Conservation (phyloP, 1,284 basidiomycete genomes). For the Tylopilus orsonianus region DNA sequence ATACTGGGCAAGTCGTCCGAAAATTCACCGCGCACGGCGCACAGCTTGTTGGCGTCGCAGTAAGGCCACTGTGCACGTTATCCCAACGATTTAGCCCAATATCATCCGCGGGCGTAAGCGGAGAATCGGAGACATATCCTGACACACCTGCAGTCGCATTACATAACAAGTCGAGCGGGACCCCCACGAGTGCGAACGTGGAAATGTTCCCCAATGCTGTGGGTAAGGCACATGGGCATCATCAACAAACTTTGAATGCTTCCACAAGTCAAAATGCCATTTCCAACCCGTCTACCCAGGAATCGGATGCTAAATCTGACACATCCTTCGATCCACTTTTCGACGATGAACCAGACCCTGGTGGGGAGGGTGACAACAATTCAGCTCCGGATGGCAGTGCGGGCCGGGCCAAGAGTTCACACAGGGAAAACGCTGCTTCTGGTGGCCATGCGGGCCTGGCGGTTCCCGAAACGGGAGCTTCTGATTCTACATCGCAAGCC, state of each 20-base stretch:
- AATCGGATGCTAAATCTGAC: slow-evolving; percentile 70
- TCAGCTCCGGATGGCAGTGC: slow-evolving; percentile 16
- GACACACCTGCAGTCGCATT: slow-evolving; percentile 8
- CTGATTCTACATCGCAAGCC: slow-evolving; percentile 28
- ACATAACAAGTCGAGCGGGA: slow-evolving; percentile 13
- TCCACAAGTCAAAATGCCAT: slow-evolving; percentile 27
- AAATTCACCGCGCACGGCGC: slow-evolving; percentile 83
- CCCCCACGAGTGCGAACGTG: slow-evolving; percentile 20
- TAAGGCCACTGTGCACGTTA: slow-evolving; percentile 63
- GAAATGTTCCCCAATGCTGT: slow-evolving; percentile 20
- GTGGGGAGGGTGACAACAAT: slow-evolving; percentile 37
- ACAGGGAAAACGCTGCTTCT: slow-evolving; percentile 18
- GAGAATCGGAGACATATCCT: slow-evolving; percentile 19
- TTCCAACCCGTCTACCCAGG: slow-evolving; percentile 30
- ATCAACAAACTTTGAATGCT: slow-evolving; percentile 15
- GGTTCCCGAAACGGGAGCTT: slow-evolving; percentile 28
- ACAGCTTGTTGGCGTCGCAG: slow-evolving; percentile 81
- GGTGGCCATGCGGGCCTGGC: slow-evolving; percentile 22
- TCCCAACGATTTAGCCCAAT: slow-evolving; percentile 35
- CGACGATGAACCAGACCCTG: slow-evolving; percentile 71
- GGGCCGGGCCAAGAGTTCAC: slow-evolving; percentile 12
- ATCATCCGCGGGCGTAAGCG: slow-evolving; percentile 30
- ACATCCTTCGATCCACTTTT: slow-evolving; percentile 79
- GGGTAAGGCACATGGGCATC: slow-evolving; percentile 20
- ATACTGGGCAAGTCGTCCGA: slow-evolving; percentile 82